phyloP scores from a whole-genome alignment of 108 stramenopile species.

The Nitzschia sp. region DNA sequence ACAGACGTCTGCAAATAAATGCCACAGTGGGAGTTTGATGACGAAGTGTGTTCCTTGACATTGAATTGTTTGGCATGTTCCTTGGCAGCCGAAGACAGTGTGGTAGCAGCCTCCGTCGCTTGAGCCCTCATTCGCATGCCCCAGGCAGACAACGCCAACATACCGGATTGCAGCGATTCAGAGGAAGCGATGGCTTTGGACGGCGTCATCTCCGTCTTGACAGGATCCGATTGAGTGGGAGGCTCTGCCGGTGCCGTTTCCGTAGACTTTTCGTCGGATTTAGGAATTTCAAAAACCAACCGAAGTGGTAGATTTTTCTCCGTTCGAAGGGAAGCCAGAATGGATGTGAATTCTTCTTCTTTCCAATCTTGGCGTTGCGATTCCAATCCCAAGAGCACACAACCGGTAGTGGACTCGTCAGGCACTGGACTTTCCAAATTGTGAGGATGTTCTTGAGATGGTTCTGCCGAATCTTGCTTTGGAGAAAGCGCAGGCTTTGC shows the following conservation, averaged over 20 bases:
- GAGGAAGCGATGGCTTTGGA: background rate
- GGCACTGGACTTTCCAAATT: background rate
- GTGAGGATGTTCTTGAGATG: constrained; percentile 9
- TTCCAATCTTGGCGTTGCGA: constrained; percentile 2
- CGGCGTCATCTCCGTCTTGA: background rate
- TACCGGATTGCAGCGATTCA: constrained; percentile 22
- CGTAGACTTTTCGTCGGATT: background rate
- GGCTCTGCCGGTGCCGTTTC: background rate
- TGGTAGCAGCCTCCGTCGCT: constrained; percentile 17
- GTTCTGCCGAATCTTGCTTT: constrained; percentile 6
- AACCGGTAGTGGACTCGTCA: constrained; percentile 1
- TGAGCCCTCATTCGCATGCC: constrained; percentile 37
- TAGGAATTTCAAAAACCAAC: constrained; percentile 15
- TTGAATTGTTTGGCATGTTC: constrained; percentile 16
- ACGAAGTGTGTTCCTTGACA: background rate
- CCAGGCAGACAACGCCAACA: constrained; percentile 33
- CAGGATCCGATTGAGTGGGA: background rate
- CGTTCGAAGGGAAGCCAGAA: constrained; percentile 33
- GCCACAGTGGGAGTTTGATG: constrained; percentile 22
- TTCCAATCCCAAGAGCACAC: constrained; percentile 21
- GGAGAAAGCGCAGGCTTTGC: background rate
- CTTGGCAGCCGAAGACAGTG: constrained; percentile 8
- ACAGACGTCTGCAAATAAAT: constrained; percentile 36
- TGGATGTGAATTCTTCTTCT: constrained; percentile 34
- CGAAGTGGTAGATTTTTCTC: constrained; percentile 15